A percentile compares a stretch with the other conserved stretches of the same genome.
Evolutionary conservation across 495 filamentous ascomycete genomes (phyloP).

Genomic region (Hypoxylon fuscum): DNA sequence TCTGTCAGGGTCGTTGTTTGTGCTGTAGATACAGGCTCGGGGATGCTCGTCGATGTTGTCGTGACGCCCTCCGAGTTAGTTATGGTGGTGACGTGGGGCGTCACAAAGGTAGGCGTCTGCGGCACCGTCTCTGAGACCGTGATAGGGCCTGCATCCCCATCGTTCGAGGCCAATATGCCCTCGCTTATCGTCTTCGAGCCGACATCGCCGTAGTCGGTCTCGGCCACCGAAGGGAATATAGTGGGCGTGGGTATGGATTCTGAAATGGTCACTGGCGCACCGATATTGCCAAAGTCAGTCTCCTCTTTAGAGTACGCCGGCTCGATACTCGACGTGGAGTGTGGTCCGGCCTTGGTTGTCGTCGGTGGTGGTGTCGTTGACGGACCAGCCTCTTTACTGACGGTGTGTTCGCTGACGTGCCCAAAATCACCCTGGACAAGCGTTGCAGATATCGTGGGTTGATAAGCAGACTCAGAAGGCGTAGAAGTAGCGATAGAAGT

Average conservation of each 20-base stretch:
- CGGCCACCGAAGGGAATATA: no score
- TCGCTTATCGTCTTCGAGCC: slow-evolving; percentile 17
- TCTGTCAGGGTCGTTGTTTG: slow-evolving; percentile 39
- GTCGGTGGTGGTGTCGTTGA: background rate
- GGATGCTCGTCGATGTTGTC: slow-evolving; percentile 40
- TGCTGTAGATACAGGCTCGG: slow-evolving; percentile 36
- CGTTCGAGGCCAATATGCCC: slow-evolving; percentile 8
- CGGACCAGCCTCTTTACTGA: background rate
- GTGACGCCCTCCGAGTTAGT: slow-evolving; percentile 37
- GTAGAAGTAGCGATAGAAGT: background rate
- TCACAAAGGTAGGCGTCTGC: slow-evolving; percentile 32
- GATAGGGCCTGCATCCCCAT: slow-evolving; percentile 24
- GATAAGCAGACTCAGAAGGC: background rate
- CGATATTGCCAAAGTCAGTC: slow-evolving; percentile 22
- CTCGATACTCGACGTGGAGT: background rate
- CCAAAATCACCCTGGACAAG: slow-evolving; percentile 8
- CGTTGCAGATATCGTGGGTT: background rate
- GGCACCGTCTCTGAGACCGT: slow-evolving; percentile 19
- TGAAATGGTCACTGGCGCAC: slow-evolving; percentile 13
- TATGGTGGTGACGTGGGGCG: slow-evolving; percentile 26
- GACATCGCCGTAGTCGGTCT: slow-evolving; percentile 16
- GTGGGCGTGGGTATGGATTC: slow-evolving; percentile 4
- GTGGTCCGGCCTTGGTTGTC: background rate
- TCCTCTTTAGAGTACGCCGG: slow-evolving; percentile 11
- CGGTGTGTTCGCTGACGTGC: slow-evolving; percentile 10